These are phyloP conservation scores for Sanghuangporus sanghuang DNA, from an alignment of 1,284 basidiomycete genomes.

Conservation along the genomic window DNA sequence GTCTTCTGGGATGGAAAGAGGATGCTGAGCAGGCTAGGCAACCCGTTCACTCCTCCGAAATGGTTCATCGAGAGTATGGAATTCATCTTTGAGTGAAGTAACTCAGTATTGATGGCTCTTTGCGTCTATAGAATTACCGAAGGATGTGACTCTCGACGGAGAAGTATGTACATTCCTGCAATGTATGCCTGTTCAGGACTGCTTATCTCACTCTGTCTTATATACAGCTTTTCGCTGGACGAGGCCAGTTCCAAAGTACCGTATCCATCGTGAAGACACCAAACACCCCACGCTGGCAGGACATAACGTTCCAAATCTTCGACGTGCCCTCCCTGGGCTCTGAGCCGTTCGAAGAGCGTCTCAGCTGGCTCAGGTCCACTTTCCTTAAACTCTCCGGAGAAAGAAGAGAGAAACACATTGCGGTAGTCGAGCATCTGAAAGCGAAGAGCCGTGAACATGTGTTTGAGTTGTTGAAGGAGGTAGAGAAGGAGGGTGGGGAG, in stretches of 20 bases:
- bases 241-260: conserved; percentile 52
- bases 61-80: conserved; percentile 55
- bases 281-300: conserved; percentile 54
- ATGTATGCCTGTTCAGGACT: no score
- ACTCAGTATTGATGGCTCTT: not conserved
- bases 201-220: conserved; percentile 7
- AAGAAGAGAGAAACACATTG: conserved; percentile 38
- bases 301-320: conserved; percentile 62
- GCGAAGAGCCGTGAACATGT: conserved; percentile 48
- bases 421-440: conserved; percentile 47
- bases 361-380: conserved; percentile 38
- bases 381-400: conserved; percentile 42
- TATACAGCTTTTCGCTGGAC: conserved; percentile 47
- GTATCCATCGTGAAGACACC: conserved; percentile 55
- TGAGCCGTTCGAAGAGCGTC: conserved; percentile 52
- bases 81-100: not conserved
- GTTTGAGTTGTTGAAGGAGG: conserved; percentile 45
- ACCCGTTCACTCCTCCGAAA: conserved; percentile 53
- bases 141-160: conserved; percentile 53
- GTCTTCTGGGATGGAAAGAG: conserved; percentile 56
- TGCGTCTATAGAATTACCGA: conserved; percentile 44
- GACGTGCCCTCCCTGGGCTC: conserved; percentile 53
- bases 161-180: conserved; percentile 29
- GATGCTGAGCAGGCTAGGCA: conserved; percentile 55
- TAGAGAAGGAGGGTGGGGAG: conserved; percentile 56